Percentiles rank a stretch among this genome's conserved stretches.
phyloP scores from a whole-genome alignment of 1,284 basidiomycete species.

The Cutaneotrichosporon cutaneum region DNA sequence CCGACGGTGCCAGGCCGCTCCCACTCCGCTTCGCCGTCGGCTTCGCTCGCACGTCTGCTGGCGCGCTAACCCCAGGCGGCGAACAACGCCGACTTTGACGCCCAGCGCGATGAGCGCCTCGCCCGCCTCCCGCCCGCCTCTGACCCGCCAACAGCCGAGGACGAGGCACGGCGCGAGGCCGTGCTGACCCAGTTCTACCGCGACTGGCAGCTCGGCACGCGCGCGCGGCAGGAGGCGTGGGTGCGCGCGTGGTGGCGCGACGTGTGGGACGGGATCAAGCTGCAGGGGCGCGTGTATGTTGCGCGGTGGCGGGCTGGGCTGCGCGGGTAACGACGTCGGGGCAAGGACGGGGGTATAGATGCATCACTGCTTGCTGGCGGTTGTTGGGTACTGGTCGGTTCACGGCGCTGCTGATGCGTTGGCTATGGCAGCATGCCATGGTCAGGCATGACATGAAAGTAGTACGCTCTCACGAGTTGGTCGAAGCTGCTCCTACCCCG shows the following conservation, averaged over 20 bases:
- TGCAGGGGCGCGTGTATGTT: constrained; percentile 38
- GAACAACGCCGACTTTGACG: constrained; percentile 41
- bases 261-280: constrained; percentile 43
- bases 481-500: no score
- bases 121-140: constrained; percentile 29
- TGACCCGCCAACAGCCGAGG: constrained; percentile 38
- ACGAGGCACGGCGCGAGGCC: constrained; percentile 39
- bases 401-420: no score
- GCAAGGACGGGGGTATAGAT: no score
- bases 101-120: constrained; percentile 38
- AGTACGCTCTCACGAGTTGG: no score
- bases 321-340: no score
- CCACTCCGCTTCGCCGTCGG: background rate
- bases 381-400: no score
- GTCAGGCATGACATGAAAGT: no score
- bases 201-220: constrained; percentile 48
- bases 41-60: background rate
- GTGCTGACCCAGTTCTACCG: constrained; percentile 46
- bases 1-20: no score
- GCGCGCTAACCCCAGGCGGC: constrained; percentile 29
- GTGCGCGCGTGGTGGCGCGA: constrained; percentile 50
- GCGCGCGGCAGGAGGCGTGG: constrained; percentile 38
- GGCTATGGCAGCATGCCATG: no score
- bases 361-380: background rate
- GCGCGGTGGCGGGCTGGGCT: constrained; percentile 14